Conservation (phyloP, 352 stramenopile genomes). For the Pythium periplocum region DNA sequence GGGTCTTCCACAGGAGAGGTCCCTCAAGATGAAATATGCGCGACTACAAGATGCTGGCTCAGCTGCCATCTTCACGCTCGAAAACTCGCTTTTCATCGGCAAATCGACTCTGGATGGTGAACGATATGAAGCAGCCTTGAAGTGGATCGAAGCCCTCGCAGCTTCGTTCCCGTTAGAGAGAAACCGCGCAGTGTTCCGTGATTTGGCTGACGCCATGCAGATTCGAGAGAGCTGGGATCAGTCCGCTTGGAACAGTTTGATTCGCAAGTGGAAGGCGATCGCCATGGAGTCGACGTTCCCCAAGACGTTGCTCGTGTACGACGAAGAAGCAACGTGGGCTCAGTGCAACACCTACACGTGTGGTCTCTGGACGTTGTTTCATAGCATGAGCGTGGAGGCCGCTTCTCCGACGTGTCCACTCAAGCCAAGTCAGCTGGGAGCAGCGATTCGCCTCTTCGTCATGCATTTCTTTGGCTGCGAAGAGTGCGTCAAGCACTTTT, state of each 20-base stretch:
- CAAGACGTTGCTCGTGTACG: conserved; percentile 47
- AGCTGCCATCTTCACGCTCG: conserved; percentile 58
- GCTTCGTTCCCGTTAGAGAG: conserved; percentile 58
- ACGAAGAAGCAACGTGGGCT: conserved; percentile 39
- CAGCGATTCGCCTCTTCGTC: conserved; percentile 64
- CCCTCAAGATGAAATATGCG: conserved; percentile 58
- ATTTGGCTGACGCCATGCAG: conserved; percentile 31
- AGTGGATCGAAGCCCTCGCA: conserved; percentile 57
- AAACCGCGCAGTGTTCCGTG: conserved; percentile 49
- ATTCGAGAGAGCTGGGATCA: conserved; percentile 42
- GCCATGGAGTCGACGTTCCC: conserved; percentile 48
- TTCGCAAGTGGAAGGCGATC: conserved; percentile 57
- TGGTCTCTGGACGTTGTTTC: conserved; percentile 78
- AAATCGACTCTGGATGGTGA: conserved; percentile 50
- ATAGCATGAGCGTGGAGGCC: conserved; percentile 54
- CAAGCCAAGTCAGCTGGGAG: conserved; percentile 51
- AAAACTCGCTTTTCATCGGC: conserved; percentile 74
- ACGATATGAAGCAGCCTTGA: conserved; percentile 52
- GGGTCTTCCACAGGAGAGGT: conserved; percentile 33
- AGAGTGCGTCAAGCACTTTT: conserved; percentile 70
- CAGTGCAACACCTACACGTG: conserved; percentile 79
- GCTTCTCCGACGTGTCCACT: conserved; percentile 26
- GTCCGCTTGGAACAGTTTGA: conserved; percentile 48
- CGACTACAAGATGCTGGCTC: conserved; percentile 63
- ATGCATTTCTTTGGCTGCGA: conserved; percentile 83